phyloP scores from a whole-genome alignment of 495 filamentous ascomycete genomes.

The Patellaria atrata region DNA sequence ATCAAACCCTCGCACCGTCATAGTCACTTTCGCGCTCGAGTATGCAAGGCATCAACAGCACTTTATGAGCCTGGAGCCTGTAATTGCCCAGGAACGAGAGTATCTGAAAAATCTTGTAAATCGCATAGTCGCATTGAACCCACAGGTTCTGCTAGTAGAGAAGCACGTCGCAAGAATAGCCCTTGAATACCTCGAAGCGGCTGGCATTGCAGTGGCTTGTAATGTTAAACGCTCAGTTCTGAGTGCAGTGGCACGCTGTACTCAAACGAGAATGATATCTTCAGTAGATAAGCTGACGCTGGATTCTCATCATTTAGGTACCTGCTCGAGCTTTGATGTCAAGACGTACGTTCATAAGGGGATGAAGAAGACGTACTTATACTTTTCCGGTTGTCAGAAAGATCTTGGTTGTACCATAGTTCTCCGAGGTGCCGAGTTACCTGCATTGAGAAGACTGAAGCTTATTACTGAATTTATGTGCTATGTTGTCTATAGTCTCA shows the following conservation, averaged over 20 bases:
- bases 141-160: slow-evolving; percentile 74
- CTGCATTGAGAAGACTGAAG: slow-evolving; percentile 64
- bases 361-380: slow-evolving; percentile 87
- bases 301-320: slow-evolving; percentile 61
- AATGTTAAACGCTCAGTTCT: slow-evolving; percentile 94
- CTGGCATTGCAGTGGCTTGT: slow-evolving; percentile 80
- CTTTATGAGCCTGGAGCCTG: slow-evolving; percentile 95
- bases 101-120: slow-evolving; percentile 86
- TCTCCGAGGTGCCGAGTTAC: slow-evolving; percentile 63
- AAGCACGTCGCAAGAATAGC: slow-evolving; percentile 84
- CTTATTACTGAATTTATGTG: slow-evolving; percentile 96
- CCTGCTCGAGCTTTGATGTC: slow-evolving; percentile 76
- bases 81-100: slow-evolving; percentile 93
- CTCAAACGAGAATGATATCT: slow-evolving; percentile 79
- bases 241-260: slow-evolving; percentile 83
- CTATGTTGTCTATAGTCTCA: slow-evolving; percentile 95
- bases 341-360: slow-evolving; percentile 81
- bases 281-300: slow-evolving; percentile 90
- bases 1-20: slow-evolving; percentile 68
- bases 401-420: slow-evolving; percentile 95
- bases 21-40: slow-evolving; percentile 90
- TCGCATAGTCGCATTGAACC: slow-evolving; percentile 72
- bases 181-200: slow-evolving; percentile 70
- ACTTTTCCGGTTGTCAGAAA: slow-evolving; percentile 80
- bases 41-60: slow-evolving; percentile 90